Evolutionary conservation across 306 rosid genomes (phyloP), one percentile per base, ranked within the genome.

Genomic region (Gillenia trifoliata): DNA sequence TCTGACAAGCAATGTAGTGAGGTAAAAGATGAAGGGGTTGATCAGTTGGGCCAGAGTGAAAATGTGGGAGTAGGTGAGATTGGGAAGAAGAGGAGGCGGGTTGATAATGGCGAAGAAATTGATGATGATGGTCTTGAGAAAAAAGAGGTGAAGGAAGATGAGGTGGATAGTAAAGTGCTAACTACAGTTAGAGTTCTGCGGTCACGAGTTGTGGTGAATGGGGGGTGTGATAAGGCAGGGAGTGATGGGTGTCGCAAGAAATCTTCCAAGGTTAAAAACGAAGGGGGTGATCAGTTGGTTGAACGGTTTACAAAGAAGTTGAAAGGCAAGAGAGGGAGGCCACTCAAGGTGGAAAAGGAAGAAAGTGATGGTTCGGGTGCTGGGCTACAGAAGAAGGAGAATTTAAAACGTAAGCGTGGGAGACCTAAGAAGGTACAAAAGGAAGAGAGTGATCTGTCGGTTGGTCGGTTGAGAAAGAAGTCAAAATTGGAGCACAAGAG

Each of bases 161-260:
- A 41, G 43, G 28, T 66, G 57, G 70, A 25, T 74, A 78, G 52
- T 79, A 76, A 66, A 71, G 63, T 52, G 56, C 78, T 30, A 75
- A 64, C 63, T 76, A 74, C 75, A 65, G 87, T 80, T 74, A 84
- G 92, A 67, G 84, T 88, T 59, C 80, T 94, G 77, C 89, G 97
- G 70, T 87, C 97, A 22, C 83, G 82, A 82, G 65, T 30, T 77
- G 73, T 16, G 50, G 71, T 38, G 5, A 84, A 76, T 78, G 80
- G 64, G 74, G 83, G 28, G 25, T 76, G 71, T 73, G 78, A 25
- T 61, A 60, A 73, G 57, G 88, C 63, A 33, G 90, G 78, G 71
- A 70, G 66, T 75, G 75, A 45, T 19, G 75, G 40, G 72, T 17
- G 38, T 72, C 1, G 22, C 29, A 41, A 73, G 59, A 43, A 75